These are phyloP conservation scores for Xerocomus spinulosus DNA, from an alignment of 768 basidiomycete genomes.

Conservation along the genomic window DNA sequence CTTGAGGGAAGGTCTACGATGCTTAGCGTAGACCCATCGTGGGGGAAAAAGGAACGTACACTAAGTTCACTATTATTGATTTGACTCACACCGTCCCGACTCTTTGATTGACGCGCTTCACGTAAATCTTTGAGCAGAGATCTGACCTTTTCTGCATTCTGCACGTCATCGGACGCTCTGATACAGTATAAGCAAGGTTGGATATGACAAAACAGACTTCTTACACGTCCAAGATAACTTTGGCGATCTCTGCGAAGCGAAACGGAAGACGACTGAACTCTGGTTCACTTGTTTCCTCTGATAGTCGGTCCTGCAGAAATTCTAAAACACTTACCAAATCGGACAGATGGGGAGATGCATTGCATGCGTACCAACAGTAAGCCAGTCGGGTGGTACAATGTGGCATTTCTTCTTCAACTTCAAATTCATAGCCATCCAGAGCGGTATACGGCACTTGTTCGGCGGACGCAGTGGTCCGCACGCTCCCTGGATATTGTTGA, in stretches of 20 bases:
- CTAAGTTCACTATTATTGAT: slow-evolving; percentile 80
- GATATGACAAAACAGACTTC: slow-evolving; percentile 23
- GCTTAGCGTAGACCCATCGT: not conserved
- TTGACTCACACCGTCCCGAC: slow-evolving; percentile 74
- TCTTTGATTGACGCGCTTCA: slow-evolving; percentile 93
- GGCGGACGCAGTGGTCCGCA: slow-evolving; percentile 94
- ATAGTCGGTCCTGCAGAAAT: slow-evolving; percentile 69
- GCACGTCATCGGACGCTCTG: slow-evolving; percentile 89
- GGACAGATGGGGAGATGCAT: not conserved
- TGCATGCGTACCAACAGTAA: slow-evolving; percentile 61
- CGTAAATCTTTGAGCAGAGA: slow-evolving; percentile 91
- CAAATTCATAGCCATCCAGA: slow-evolving; percentile 94
- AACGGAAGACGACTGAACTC: slow-evolving; percentile 81
- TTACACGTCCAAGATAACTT: slow-evolving; percentile 90
- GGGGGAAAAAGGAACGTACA: slow-evolving; percentile 41
- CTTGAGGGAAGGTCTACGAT: slow-evolving; percentile 36
- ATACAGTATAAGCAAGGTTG: not conserved
- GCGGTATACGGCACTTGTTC: slow-evolving; percentile 75
- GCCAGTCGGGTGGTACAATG: slow-evolving; percentile 87
- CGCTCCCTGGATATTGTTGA: slow-evolving; percentile 55
- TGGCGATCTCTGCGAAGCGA: slow-evolving; percentile 85
- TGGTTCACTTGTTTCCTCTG: slow-evolving; percentile 66
- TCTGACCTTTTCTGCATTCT: slow-evolving; percentile 77
- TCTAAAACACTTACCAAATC: slow-evolving; percentile 42
- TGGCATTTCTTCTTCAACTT: slow-evolving; percentile 95